Conservation (phyloP, 2,329 filamentous ascomycete species). For the Colletotrichum higginsianum region DNA sequence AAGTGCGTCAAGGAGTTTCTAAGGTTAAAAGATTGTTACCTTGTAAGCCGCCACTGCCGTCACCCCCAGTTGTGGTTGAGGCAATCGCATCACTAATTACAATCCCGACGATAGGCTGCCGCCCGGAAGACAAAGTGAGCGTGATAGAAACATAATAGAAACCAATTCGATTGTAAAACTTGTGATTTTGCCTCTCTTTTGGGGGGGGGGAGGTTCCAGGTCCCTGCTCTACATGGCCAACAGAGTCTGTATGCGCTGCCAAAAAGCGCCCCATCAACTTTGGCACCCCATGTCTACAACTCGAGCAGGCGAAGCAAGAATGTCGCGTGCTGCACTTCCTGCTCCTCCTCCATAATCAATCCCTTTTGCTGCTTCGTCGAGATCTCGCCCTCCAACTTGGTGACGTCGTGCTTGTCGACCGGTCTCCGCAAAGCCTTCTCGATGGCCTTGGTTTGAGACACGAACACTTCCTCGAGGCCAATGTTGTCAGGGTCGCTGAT, state of each 20-base stretch:
- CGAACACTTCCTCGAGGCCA: slow-evolving; percentile 78
- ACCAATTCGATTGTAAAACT: neutral
- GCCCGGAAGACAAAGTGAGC: slow-evolving; percentile 31
- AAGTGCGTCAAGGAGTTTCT: slow-evolving; percentile 91
- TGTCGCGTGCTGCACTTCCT: slow-evolving; percentile 87
- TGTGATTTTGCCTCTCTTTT: neutral
- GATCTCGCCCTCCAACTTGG: slow-evolving; percentile 44
- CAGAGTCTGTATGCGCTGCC: neutral
- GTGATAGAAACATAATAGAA: neutral
- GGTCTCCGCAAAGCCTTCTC: slow-evolving; percentile 79
- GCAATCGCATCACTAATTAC: slow-evolving; percentile 13
- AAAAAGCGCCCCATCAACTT: neutral
- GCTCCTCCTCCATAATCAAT: slow-evolving; percentile 85
- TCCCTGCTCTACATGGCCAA: neutral
- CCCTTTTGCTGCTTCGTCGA: slow-evolving; percentile 34
- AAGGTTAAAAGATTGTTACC: slow-evolving; percentile 86
- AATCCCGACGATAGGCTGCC: slow-evolving; percentile 28
- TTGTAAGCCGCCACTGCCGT: slow-evolving; percentile 69
- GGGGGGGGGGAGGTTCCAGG: too few species aligned
- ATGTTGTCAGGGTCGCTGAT: slow-evolving; percentile 83
- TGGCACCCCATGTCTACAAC: slow-evolving; percentile 60
- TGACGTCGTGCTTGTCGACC: slow-evolving; percentile 65
- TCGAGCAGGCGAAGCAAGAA: slow-evolving; percentile 84
- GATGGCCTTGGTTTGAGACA: slow-evolving; percentile 58
- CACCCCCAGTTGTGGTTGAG: neutral